phyloP scores from a whole-genome alignment of 148 eudicot species.

The Pharnaceum exiguum region DNA sequence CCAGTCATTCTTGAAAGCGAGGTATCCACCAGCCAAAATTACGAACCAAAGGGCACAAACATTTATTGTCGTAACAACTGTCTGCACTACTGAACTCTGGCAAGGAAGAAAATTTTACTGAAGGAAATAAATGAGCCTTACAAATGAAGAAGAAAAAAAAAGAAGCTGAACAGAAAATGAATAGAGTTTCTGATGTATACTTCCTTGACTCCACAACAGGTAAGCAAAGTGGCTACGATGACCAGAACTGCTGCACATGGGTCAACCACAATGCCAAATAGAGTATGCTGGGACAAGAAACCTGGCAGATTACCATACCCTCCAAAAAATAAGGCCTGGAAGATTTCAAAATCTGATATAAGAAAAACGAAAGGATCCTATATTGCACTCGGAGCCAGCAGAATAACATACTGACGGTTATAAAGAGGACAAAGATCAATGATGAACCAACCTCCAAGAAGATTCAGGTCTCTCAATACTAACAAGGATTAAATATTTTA shows the following conservation, averaged over 20 bases:
- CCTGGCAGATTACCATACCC: conserved; percentile 46
- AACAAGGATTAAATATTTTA: no score
- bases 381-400: background rate
- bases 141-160: conserved; percentile 1
- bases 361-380: conserved; percentile 5
- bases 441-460: no score
- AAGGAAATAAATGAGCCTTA: conserved; percentile 9
- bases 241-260: conserved; percentile 58
- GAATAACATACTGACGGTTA: no score
- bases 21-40: conserved; percentile 49
- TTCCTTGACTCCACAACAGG: conserved; percentile 66
- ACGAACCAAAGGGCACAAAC: conserved; percentile 51
- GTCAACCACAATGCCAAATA: conserved; percentile 46
- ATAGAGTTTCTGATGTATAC: conserved; percentile 23
- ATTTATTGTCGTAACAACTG: conserved; percentile 49
- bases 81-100: conserved; percentile 57
- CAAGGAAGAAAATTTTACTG: conserved; percentile 3
- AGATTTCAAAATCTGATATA: conserved; percentile 13
- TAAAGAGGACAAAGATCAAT: no score
- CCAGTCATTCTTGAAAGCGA: conserved; percentile 53
- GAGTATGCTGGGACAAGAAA: conserved; percentile 37
- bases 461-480: no score
- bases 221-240: conserved; percentile 41
- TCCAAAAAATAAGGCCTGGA: conserved; percentile 54
- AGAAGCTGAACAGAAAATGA: background rate